Evolutionary conservation across 495 filamentous ascomycete genomes (phyloP), one percentile per base, ranked within the genome.

Genomic region (Aspergillus egyptiacus): DNA sequence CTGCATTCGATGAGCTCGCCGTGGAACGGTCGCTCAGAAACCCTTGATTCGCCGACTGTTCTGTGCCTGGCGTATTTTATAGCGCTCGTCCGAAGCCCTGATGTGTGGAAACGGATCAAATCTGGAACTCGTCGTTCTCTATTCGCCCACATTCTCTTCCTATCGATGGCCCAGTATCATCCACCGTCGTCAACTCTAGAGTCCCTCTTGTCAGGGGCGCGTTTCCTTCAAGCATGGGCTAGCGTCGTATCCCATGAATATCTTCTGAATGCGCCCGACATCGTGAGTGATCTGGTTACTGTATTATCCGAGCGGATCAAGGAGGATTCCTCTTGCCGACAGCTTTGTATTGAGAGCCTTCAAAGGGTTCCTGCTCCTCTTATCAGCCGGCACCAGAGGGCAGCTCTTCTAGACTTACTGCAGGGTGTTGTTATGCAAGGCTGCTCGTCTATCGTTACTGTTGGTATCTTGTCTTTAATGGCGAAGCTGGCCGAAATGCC

Each of bases 171-270:
- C 15, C 64, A 71, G 38, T 68, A 68, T 32, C 48, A 54, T 8
- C 38, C 59, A 7, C 62, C 66, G 0, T 48, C 60, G 0, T 55
- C 60, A 17, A 52, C 58, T 17, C 35, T 73, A 22, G 66, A 71
- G 25, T 59, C 51, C 10, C 50, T 54, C 19, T 50, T 62, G 1
- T 48, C 58, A 22, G 55, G 63, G 37, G 62, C 66, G 19, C 60
- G 59, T 22, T 70, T 71, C 50, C 53, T 71, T 22, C 68, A 73
- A 41, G 62, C 63, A 6, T 74, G 71, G 71, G 57, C 63, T n/a
- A 65, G 64, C 44, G 48, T 74, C 14, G 62, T 69, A 3, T 73
- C 67, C 23, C 66, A 73, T 33, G 71, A 74, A 33, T 74, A 74
- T 44, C 61, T 74, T 30, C 62, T 71, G 27, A 65, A 60, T 23